Evolutionary conservation across 371 early-diverging fungal genomes (phyloP).

Genomic region (Actinomucor elegans): DNA sequence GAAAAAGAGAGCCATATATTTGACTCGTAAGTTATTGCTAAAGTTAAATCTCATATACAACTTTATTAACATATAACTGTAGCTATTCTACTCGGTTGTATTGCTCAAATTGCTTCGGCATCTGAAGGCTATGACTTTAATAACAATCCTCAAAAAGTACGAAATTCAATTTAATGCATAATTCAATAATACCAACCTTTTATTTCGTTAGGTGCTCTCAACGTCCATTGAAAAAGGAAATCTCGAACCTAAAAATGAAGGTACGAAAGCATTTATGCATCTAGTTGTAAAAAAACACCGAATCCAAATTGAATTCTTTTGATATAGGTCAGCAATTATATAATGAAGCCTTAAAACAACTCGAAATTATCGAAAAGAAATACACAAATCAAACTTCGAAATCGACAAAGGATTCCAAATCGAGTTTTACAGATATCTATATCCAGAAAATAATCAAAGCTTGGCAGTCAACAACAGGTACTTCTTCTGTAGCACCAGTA

Average conservation of each 20-base stretch:
- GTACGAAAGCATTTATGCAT: background rate
- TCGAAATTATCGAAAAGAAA: constrained; percentile 20
- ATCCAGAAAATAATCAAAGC: background rate
- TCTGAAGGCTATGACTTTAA: background rate
- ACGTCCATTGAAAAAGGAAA: constrained; percentile 13
- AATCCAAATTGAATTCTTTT: background rate
- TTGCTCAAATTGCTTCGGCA: constrained; percentile 4
- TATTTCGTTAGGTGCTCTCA: background rate
- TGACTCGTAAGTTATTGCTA: constrained; percentile 7
- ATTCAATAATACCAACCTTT: background rate
- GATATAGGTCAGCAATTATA: constrained; percentile 32
- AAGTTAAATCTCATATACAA: background rate
- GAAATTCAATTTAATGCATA: background rate
- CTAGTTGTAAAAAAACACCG: background rate
- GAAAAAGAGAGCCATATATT: constrained; percentile 6
- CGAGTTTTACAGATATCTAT: constrained; percentile 4
- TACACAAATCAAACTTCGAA: background rate
- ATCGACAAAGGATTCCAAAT: background rate
- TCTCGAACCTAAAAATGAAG: constrained; percentile 1
- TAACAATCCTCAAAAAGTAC: background rate
- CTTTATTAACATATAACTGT: background rate
- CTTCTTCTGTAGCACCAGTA: background rate
- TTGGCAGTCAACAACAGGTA: constrained; percentile 1
- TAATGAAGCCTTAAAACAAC: constrained; percentile 27
- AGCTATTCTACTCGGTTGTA: constrained; percentile 13